Conservation (phyloP, 139 green algal genomes). For the Prasinococcaceae sp. region DNA sequence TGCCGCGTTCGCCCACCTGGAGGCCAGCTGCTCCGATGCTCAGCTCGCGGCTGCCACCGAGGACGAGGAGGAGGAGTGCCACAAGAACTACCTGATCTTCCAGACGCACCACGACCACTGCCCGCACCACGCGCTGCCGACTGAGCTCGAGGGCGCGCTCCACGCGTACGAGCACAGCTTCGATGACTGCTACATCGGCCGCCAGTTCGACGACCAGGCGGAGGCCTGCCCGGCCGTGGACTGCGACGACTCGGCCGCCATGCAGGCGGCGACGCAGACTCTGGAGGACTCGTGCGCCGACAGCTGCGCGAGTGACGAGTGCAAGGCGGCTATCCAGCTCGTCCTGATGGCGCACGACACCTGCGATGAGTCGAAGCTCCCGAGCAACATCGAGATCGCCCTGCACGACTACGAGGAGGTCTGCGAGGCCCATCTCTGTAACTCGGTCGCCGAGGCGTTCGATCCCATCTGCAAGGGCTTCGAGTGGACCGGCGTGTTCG, state of each 20-base stretch:
- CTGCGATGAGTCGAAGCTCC: background rate
- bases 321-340: conserved; percentile 2
- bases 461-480: background rate
- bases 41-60: too few species aligned
- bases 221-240: conserved; percentile 1
- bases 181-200: conserved; percentile 2
- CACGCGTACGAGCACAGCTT: conserved; percentile 4
- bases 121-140: conserved; percentile 1
- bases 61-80: background rate
- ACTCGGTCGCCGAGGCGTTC: background rate
- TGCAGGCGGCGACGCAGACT: too few species aligned
- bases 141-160: background rate
- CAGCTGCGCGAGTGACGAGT: background rate
- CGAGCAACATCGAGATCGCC: background rate
- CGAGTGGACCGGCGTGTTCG: conserved; percentile 1
- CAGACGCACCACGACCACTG: conserved; percentile 7
- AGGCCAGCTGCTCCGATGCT: background rate
- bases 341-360: conserved; percentile 7
- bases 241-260: too few species aligned
- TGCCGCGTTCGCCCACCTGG: background rate
- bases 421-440: background rate
- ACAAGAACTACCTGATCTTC: background rate
- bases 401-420: conserved; percentile 1
- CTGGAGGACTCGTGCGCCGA: too few species aligned
- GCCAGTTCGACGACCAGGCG: background rate